phyloP scores from a whole-genome alignment of 441 rosid species.

The Adansonia grandidieri region DNA sequence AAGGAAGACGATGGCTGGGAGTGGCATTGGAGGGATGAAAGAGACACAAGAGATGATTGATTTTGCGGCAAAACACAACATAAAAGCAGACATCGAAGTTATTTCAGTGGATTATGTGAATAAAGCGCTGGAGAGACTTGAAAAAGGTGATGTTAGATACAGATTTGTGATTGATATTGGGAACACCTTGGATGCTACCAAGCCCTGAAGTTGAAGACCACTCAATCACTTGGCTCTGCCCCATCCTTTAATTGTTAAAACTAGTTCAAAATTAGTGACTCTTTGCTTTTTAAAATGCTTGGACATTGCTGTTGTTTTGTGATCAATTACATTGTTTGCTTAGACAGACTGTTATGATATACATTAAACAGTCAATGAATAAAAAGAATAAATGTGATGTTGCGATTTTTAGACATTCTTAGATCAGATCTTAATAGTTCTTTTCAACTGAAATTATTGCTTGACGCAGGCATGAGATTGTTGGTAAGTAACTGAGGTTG shows the following conservation, averaged over 20 bases:
- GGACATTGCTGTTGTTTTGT: background rate
- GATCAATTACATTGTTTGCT: background rate
- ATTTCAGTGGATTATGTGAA: constrained; percentile 54
- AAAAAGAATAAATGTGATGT: background rate
- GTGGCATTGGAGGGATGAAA: constrained; percentile 50
- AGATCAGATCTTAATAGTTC: too few relatives aligned
- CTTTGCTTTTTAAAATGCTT: background rate
- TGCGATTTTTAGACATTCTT: too few relatives aligned
- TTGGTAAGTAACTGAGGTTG: constrained; percentile 34
- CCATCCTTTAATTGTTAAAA: background rate
- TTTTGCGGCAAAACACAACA: constrained; percentile 49
- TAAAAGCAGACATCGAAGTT: constrained; percentile 49
- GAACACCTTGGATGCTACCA: constrained; percentile 41
- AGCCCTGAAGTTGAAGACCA: constrained; percentile 9
- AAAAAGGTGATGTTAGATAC: constrained; percentile 49
- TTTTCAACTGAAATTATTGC: too few relatives aligned
- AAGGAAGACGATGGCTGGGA: constrained; percentile 49
- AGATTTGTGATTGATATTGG: constrained; percentile 57
- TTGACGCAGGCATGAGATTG: constrained; percentile 36
- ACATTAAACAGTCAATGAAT: background rate
- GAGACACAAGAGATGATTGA: constrained; percentile 69
- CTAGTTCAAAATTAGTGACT: background rate
- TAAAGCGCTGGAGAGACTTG: constrained; percentile 52
- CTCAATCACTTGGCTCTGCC: background rate
- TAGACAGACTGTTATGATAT: background rate